These are phyloP conservation scores for Durio zibethinus DNA, from an alignment of 345 rosid genomes.

Conservation along the genomic window DNA sequence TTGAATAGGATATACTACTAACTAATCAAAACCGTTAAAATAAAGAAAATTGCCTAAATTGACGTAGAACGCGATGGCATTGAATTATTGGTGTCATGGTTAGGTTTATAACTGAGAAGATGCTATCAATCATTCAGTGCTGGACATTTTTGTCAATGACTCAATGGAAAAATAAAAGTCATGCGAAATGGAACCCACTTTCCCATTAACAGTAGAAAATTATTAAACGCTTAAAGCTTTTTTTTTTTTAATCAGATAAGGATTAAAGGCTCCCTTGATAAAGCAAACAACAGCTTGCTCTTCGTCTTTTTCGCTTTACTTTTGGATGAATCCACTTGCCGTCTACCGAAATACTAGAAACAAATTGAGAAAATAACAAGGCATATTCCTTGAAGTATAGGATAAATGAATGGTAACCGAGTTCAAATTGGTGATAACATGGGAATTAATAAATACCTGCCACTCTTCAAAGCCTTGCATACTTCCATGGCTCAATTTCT, in stretches of 20 bases:
- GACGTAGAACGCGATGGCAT: neutral
- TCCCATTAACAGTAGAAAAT: neutral
- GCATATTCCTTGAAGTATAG: too few species aligned
- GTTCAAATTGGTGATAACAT: neutral
- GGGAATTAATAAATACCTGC: slow-evolving; percentile 47
- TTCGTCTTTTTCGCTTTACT: neutral
- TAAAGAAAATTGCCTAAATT: neutral
- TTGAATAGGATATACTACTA: neutral
- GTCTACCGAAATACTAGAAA: too few species aligned
- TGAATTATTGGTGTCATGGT: neutral
- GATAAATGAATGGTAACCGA: neutral
- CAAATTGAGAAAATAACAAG: too few species aligned
- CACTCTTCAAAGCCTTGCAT: slow-evolving; percentile 74
- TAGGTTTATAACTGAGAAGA: neutral
- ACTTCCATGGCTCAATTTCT: slow-evolving; percentile 64
- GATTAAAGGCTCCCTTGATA: neutral
- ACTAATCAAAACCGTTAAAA: neutral
- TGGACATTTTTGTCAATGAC: neutral
- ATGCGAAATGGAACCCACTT: slow-evolving; percentile 19
- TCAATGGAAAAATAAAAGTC: neutral
- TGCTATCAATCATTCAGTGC: neutral
- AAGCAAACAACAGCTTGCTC: neutral
- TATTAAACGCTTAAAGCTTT: neutral
- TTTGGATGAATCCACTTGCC: too few species aligned
- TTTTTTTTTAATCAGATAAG: neutral